These are phyloP conservation scores for Phialophora verrucosa DNA, from an alignment of 2,329 filamentous ascomycete species.

Conservation along the genomic window DNA sequence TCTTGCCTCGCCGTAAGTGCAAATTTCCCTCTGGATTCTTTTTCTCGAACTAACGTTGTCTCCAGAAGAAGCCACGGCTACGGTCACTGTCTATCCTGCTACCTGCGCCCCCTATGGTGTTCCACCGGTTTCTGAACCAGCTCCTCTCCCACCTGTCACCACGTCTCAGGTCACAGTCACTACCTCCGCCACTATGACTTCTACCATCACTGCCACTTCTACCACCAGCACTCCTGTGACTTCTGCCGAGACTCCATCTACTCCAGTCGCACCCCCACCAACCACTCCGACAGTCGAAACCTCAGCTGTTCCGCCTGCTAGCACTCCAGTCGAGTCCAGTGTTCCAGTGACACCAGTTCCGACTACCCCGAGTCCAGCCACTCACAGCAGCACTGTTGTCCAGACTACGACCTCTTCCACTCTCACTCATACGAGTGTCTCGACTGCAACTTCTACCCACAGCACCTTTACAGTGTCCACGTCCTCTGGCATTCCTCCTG, in stretches of 20 bases:
- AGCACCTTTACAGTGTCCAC: slow-evolving; percentile 20
- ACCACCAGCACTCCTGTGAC: slow-evolving; percentile 19
- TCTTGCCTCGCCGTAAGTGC: slow-evolving; percentile 35
- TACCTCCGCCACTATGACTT: background rate
- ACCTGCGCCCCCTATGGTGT: slow-evolving; percentile 17
- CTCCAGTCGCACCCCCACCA: slow-evolving; percentile 20
- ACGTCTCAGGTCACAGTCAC: slow-evolving; percentile 21
- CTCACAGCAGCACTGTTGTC: slow-evolving; percentile 13
- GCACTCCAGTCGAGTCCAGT: slow-evolving; percentile 17
- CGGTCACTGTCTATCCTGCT: slow-evolving; percentile 23
- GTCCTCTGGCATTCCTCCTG: slow-evolving; percentile 28
- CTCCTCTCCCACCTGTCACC: slow-evolving; percentile 11
- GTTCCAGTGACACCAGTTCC: slow-evolving; percentile 22
- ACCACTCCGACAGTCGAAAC: slow-evolving; percentile 19
- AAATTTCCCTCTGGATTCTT: background rate
- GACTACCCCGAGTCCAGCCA: slow-evolving; percentile 18
- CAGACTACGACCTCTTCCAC: slow-evolving; percentile 22
- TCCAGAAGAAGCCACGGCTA: slow-evolving; percentile 17
- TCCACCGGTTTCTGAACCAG: slow-evolving; percentile 4
- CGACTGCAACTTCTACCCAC: slow-evolving; percentile 29
- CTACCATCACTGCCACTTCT: slow-evolving; percentile 12
- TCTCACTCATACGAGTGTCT: slow-evolving; percentile 25
- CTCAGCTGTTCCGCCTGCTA: background rate
- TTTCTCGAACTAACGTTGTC: slow-evolving; percentile 23
- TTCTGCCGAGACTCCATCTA: slow-evolving; percentile 20